Percentiles rank a stretch among this genome's conserved stretches.
phyloP scores from a whole-genome alignment of 2,329 filamentous ascomycete genomes.

The Curvularia eragrostidis region DNA sequence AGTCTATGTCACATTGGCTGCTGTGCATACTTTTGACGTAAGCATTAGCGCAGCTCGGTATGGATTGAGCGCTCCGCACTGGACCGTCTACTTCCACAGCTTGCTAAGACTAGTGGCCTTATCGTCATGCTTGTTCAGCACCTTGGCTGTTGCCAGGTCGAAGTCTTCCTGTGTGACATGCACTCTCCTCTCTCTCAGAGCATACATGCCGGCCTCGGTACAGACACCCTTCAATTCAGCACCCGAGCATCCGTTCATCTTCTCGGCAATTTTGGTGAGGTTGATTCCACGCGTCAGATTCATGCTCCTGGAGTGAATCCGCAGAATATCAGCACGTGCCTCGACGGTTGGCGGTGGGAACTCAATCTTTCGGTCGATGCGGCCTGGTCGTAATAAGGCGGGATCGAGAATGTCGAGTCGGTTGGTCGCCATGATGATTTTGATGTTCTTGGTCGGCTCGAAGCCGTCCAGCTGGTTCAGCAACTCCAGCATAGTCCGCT shows the following conservation, averaged over 20 bases:
- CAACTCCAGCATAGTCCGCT: conserved; percentile 97
- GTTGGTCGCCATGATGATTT: conserved; percentile 99
- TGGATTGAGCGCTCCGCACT: not conserved
- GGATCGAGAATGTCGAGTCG: conserved; percentile 97
- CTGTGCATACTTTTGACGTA: conserved; percentile 20
- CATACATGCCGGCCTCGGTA: conserved; percentile 98
- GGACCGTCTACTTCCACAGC: conserved; percentile 71
- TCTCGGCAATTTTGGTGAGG: conserved; percentile 97
- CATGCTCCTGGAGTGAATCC: conserved; percentile 98
- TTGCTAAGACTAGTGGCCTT: conserved; percentile 93
- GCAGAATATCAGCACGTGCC: conserved; percentile 94
- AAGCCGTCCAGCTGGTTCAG: conserved; percentile 99
- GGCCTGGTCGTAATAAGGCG: conserved; percentile 90
- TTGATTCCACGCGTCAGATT: conserved; percentile 98
- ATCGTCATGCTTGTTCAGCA: conserved; percentile 99
- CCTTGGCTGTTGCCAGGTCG: conserved; percentile 97
- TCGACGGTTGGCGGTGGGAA: conserved; percentile 97
- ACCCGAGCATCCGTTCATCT: conserved; percentile 99
- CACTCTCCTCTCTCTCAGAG: conserved; percentile 89
- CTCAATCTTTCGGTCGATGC: conserved; percentile 98
- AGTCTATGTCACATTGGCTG: conserved; percentile 24
- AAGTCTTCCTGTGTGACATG: conserved; percentile 99
- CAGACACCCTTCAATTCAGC: conserved; percentile 98
- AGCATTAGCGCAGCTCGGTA: conserved; percentile 5
- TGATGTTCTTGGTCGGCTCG: conserved; percentile 99